These are phyloP conservation scores for Glebionis coronaria DNA, from an alignment of 129 eudicot genomes.

Conservation along the genomic window DNA sequence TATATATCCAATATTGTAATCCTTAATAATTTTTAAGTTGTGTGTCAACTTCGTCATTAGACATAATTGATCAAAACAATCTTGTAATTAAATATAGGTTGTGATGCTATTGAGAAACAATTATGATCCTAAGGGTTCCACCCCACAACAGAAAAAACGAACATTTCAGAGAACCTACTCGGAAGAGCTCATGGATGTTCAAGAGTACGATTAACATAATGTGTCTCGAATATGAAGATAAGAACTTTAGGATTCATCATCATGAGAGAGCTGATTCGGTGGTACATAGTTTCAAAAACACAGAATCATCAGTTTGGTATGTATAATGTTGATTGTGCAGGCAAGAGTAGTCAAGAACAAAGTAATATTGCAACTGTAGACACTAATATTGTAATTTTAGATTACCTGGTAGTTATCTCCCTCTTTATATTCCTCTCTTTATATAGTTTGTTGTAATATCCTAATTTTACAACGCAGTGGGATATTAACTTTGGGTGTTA, in stretches of 20 bases:
- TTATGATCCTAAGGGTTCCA: conserved; percentile 32
- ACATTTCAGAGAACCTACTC: conserved; percentile 63
- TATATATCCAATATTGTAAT: too few relatives aligned
- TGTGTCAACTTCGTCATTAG: neutral
- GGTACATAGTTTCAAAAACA: too few relatives aligned
- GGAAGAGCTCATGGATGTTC: conserved; percentile 66
- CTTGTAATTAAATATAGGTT: conserved; percentile 43
- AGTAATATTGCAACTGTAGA: too few relatives aligned
- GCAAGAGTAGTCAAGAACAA: too few relatives aligned
- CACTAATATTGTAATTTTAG: too few relatives aligned
- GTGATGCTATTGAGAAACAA: conserved; percentile 41
- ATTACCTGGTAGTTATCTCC: too few relatives aligned
- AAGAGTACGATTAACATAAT: conserved; percentile 57
- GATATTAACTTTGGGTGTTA: too few relatives aligned
- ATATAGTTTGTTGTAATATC: too few relatives aligned
- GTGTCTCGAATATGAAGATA: conserved; percentile 21
- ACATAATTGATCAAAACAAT: neutral
- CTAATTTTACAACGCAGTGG: too few relatives aligned
- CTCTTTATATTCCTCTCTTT: too few relatives aligned
- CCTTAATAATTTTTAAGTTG: neutral
- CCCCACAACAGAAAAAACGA: conserved; percentile 38
- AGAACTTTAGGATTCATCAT: neutral
- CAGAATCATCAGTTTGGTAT: too few relatives aligned
- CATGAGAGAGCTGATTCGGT: neutral
- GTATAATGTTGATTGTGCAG: too few relatives aligned